Base-by-base conservation (phyloP, 331 rosid genomes). In the Malus hybrid region DNA sequence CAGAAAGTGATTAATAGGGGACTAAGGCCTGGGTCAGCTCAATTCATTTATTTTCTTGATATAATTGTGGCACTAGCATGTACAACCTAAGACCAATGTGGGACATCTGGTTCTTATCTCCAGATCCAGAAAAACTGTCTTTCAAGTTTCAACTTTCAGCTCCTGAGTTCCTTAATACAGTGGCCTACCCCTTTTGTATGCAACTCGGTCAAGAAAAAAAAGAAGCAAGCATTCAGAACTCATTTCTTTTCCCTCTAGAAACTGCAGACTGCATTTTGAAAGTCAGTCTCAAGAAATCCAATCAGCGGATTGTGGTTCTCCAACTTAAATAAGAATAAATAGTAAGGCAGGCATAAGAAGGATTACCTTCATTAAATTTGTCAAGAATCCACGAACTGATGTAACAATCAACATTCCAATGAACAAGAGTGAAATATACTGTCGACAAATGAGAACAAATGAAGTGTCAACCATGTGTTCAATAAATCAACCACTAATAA, bases 281-380 rank as follows among this genome's bases (percentile, higher is more conserved):
- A 54, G n/a, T 32, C 14, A 7, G 22, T 39, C 60, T 7, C 39
- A 44, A 54, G 61, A 56, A 56, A 50, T 28, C 42, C 61, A 76
- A 56, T 14, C 36, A 28, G 70, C 33, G n/a, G 66, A 71, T 71
- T 71, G 24, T n/a, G 52, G 66, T 56, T 71, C 63, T 56, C 33
- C 75, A 63, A 63, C 24, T 56, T 57, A 54, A 46, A 29, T n/a
- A 34, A 46, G 71, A 55, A 75, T 18, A 64, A 52, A 79, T 32
- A 36, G 50, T 61, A 70, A 54, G 63, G 67, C 28, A 3, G 42
- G 46, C 28, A n/a, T 39, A 28, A 65, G 63, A 71, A 50, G 36
- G 59, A 6, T 46, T 87, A 94, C 99, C 99, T 94, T 94, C 99
- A 92, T 94, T 56, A 94, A 88, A 86, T 94, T 94, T 80, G 97